Percentiles rank a stretch among this genome's conserved stretches.
phyloP scores from a whole-genome alignment of 2,329 filamentous ascomycete genomes.

The Cladosporium sp. region DNA sequence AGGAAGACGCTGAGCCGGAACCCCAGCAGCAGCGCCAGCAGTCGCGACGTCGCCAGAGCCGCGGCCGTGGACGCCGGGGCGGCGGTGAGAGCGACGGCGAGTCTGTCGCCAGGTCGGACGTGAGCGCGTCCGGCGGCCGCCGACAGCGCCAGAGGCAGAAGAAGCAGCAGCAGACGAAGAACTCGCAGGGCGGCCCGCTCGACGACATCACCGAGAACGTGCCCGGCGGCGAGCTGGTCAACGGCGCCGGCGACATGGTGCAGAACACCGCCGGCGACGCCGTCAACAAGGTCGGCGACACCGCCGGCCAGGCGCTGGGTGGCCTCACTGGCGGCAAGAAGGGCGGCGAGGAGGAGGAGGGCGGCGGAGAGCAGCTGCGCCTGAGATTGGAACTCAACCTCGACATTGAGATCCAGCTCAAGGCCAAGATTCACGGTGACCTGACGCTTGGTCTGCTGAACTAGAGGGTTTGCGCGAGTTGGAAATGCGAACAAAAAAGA shows the following conservation, averaged over 20 bases:
- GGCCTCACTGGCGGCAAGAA: constrained; percentile 41
- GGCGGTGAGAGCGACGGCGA: constrained; percentile 46
- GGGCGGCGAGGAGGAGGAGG: constrained; percentile 23
- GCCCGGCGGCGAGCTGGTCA: constrained; percentile 47
- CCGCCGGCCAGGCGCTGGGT: constrained; percentile 41
- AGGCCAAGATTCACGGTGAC: constrained; percentile 60
- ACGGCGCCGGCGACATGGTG: constrained; percentile 50
- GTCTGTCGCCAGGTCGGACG: constrained; percentile 48
- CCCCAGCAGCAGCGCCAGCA: constrained; percentile 37
- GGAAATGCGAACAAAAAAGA: neutral
- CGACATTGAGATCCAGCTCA: constrained; percentile 57
- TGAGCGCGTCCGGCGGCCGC: constrained; percentile 48
- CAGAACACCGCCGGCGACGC: constrained; percentile 47
- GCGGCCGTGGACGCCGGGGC: constrained; percentile 43
- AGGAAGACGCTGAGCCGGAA: constrained; percentile 34
- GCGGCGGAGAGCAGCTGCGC: constrained; percentile 47
- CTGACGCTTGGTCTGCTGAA: constrained; percentile 51
- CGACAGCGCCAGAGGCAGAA: constrained; percentile 50
- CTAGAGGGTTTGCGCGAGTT: constrained; percentile 14
- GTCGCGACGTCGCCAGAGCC: constrained; percentile 42
- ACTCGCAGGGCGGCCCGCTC: constrained; percentile 43
- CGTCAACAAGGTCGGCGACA: constrained; percentile 39
- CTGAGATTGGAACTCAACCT: constrained; percentile 55
- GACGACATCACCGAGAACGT: constrained; percentile 51
- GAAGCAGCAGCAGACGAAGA: constrained; percentile 35